Conservation (phyloP, 352 stramenopile species). For the Phytophthora macrochlamydospora region DNA sequence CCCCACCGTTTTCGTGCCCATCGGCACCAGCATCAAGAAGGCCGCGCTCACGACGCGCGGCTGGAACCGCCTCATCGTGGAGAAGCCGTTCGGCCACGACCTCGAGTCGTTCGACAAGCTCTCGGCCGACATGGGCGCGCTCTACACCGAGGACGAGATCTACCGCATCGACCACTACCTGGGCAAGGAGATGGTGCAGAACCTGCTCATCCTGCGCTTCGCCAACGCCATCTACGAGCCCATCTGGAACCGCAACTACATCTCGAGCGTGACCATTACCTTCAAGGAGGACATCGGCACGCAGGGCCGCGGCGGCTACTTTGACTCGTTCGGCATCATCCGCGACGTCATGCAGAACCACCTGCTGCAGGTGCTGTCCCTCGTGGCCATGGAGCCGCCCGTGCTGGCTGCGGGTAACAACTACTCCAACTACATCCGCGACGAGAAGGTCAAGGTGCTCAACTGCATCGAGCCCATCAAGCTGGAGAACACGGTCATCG, state of each 20-base stretch:
- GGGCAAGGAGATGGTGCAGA: slow-evolving; percentile 99
- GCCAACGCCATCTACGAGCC: slow-evolving; percentile 97
- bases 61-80: slow-evolving; percentile 97
- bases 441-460: slow-evolving; percentile 98
- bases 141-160: slow-evolving; percentile 90
- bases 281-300: slow-evolving; percentile 98
- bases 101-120: slow-evolving; percentile 93
- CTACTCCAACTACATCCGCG: slow-evolving; percentile 92
- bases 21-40: slow-evolving; percentile 93
- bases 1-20: slow-evolving; percentile 96
- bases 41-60: slow-evolving; percentile 85
- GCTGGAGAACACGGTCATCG: slow-evolving; percentile 95
- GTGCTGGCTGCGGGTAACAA: slow-evolving; percentile 85
- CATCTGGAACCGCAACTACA: slow-evolving; percentile 96
- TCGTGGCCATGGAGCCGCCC: slow-evolving; percentile 97
- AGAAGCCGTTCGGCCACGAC: slow-evolving; percentile 99
- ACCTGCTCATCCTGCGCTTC: slow-evolving; percentile 96
- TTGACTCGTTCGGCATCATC: slow-evolving; percentile 98
- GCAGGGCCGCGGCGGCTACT: slow-evolving; percentile 96
- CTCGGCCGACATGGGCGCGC: slow-evolving; percentile 80
- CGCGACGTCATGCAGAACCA: slow-evolving; percentile 99
- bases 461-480: slow-evolving; percentile 94
- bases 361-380: slow-evolving; percentile 97
- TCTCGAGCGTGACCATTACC: slow-evolving; percentile 96
- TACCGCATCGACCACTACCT: slow-evolving; percentile 98